Base-by-base conservation (phyloP, 306 rosid genomes). In the Begonia loranthoides region DNA sequence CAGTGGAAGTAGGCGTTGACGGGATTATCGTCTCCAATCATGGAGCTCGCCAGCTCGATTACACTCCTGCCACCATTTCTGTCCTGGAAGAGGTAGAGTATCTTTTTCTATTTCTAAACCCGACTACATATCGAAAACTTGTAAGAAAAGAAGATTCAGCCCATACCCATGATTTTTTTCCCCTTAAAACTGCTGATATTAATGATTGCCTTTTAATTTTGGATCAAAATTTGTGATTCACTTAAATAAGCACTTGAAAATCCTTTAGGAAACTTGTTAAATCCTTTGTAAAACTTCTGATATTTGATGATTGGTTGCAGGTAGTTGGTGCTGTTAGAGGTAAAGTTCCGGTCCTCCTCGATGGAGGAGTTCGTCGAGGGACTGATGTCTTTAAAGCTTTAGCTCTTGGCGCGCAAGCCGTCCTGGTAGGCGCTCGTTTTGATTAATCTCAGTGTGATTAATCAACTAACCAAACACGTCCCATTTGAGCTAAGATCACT, bases 401-500 rank as follows among this genome's bases (percentile, higher is more conserved):
- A 55, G 85, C 90, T 66, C 76, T 75, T 9, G 86, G 86, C 10
- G 86, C 80, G 34, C 65, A 78, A 49, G 80, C 90, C n/a, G 82
- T 82, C 49, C 82, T 78, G 45, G 89, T 74, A 74, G 60, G 73
- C 45, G 51, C 15, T 28, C 36, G 9, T 28, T 28, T 28, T 7
- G 36, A 28, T 28, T 7, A 4, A 28, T 28, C 36, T 28, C 36
- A 4, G 9, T 8, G 5, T 7, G 36, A 28, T 28, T 5, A 4
- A 28, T 28, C 36, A 7, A 28, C 36, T 33, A 43, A 21, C 13
- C 15, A 12, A 22, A 34, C 10, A 17, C 13, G 9, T 34, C 16
- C 28, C 45, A 15, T 52, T 28, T 38, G 5, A 46, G 10, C 24
- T 39, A 13, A 12, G 12, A 11, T 54, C n/a, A 3, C 17, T 19